These are phyloP conservation scores for Thelonectria olida DNA, from an alignment of 2,329 filamentous ascomycete genomes.

Conservation along the genomic window DNA sequence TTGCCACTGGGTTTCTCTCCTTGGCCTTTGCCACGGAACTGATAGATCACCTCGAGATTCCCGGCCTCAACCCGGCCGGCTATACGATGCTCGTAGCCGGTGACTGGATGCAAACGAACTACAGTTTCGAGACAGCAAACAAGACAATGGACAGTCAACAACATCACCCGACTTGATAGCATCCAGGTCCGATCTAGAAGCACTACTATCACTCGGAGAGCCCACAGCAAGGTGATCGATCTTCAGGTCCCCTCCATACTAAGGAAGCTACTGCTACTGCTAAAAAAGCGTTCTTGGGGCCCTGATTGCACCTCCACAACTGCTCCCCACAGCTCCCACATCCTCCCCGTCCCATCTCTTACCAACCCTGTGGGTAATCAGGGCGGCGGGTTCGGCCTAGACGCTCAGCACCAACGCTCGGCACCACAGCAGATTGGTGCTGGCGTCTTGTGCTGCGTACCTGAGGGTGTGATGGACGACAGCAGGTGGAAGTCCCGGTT, in stretches of 20 bases:
- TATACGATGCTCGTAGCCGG: slow-evolving; percentile 9
- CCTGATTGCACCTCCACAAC: slow-evolving; percentile 16
- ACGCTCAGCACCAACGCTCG: background rate
- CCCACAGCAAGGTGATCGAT: slow-evolving; percentile 1
- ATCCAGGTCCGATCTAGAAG: background rate
- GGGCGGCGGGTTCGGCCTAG: slow-evolving; percentile 12
- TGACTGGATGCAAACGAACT: background rate
- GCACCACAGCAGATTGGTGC: background rate
- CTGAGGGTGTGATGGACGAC: slow-evolving; percentile 13
- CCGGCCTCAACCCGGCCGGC: slow-evolving; percentile 17
- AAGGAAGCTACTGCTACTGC: slow-evolving; percentile 4
- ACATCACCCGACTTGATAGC: background rate
- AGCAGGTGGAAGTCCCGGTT: too few relatives aligned
- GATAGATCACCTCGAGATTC: slow-evolving; percentile 1
- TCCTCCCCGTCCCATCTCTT: slow-evolving; percentile 10
- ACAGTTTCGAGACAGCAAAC: too few relatives aligned
- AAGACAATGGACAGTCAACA: background rate
- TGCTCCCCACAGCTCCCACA: slow-evolving; percentile 33
- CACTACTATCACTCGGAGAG: background rate
- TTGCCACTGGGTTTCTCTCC: background rate
- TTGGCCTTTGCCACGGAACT: background rate
- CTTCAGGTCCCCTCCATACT: slow-evolving; percentile 8
- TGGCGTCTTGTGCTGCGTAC: background rate
- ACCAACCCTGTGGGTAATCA: slow-evolving; percentile 12
- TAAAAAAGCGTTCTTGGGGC: background rate